These are phyloP conservation scores for Lophium mytilinum DNA, from an alignment of 495 filamentous ascomycete genomes.

Conservation along the genomic window DNA sequence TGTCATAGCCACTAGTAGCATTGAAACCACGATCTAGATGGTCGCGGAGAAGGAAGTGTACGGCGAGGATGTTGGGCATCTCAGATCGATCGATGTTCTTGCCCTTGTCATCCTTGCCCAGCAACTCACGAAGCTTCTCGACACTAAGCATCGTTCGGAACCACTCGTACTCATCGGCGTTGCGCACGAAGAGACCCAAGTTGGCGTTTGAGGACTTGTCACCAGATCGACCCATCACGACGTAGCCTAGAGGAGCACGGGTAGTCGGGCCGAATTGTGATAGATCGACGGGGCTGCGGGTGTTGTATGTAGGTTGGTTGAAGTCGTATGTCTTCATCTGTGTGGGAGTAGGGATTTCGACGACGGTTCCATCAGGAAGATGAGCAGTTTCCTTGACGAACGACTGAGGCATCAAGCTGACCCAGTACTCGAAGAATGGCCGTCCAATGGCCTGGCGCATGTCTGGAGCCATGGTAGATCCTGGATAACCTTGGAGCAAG, in stretches of 20 bases:
- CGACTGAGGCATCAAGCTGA: slow-evolving; percentile 24
- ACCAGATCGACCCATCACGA: slow-evolving; percentile 26
- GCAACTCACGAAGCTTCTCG: slow-evolving; percentile 19
- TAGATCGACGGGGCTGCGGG: slow-evolving; percentile 17
- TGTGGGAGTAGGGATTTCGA: slow-evolving; percentile 9
- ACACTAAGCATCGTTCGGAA: slow-evolving; percentile 11
- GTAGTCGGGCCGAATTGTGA: slow-evolving; percentile 19
- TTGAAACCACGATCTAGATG: slow-evolving; percentile 25
- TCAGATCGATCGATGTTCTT: slow-evolving; percentile 21
- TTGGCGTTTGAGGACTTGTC: slow-evolving; percentile 31
- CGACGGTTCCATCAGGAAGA: slow-evolving; percentile 12
- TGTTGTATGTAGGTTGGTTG: slow-evolving; percentile 23
- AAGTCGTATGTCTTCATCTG: slow-evolving; percentile 7
- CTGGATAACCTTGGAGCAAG: slow-evolving; percentile 14
- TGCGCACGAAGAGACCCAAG: slow-evolving; percentile 28
- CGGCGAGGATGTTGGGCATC: slow-evolving; percentile 20
- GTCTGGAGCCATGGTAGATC: slow-evolving; percentile 14
- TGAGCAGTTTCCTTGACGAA: slow-evolving; percentile 20
- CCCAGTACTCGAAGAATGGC: slow-evolving; percentile 31
- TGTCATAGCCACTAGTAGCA: slow-evolving; percentile 20
- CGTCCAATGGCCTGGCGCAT: slow-evolving; percentile 13
- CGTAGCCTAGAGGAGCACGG: slow-evolving; percentile 26
- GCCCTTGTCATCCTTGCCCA: slow-evolving; percentile 10
- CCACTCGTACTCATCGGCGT: slow-evolving; percentile 23
- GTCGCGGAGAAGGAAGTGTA: slow-evolving; percentile 24